These are phyloP conservation scores for Annulohypoxylon truncatum DNA, from an alignment of 2,329 filamentous ascomycete genomes.

Conservation along the genomic window DNA sequence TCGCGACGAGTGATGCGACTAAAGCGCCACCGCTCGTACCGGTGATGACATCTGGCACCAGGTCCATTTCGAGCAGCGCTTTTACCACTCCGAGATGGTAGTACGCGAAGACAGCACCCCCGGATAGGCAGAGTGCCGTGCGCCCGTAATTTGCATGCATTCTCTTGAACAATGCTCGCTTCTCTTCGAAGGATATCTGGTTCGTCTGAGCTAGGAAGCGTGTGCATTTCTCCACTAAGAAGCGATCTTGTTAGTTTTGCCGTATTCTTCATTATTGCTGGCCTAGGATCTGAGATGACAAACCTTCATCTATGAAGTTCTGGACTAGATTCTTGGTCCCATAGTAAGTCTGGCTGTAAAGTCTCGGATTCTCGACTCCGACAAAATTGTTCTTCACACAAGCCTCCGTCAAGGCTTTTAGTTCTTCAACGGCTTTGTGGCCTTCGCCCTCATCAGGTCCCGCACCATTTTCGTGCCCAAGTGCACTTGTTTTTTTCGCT, in stretches of 20 bases:
- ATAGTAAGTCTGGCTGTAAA: conserved; percentile 98
- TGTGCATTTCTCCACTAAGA: conserved; percentile 72
- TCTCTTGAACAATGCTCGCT: conserved; percentile 86
- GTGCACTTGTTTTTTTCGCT: conserved; percentile 48
- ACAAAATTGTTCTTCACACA: conserved; percentile 99
- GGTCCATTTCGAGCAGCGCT: conserved; percentile 84
- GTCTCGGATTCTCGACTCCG: conserved; percentile 88
- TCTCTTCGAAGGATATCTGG: conserved; percentile 76
- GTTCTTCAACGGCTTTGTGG: conserved; percentile 74
- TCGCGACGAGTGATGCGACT: conserved; percentile 87
- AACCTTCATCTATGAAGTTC: conserved; percentile 86
- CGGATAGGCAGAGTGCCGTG: conserved; percentile 91
- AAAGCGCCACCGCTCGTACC: conserved; percentile 95
- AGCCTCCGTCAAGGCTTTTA: conserved; percentile 82
- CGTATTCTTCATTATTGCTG: conserved; percentile 24
- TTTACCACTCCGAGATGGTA: conserved; percentile 96
- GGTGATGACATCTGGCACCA: conserved; percentile 93
- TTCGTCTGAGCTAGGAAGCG: conserved; percentile 75
- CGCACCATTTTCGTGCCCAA: conserved; percentile 53
- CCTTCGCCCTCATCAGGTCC: conserved; percentile 51
- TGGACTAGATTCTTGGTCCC: conserved; percentile 97
- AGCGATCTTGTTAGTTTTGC: conserved; percentile 6
- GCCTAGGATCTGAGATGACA: conserved; percentile 43
- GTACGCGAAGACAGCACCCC: conserved; percentile 93
- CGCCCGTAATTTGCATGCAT: conserved; percentile 91